A percentile compares a stretch with the other conserved stretches of the same genome.
Conservation (phyloP, 331 rosid genomes). For the Rhamnella rubrinervis region DNA sequence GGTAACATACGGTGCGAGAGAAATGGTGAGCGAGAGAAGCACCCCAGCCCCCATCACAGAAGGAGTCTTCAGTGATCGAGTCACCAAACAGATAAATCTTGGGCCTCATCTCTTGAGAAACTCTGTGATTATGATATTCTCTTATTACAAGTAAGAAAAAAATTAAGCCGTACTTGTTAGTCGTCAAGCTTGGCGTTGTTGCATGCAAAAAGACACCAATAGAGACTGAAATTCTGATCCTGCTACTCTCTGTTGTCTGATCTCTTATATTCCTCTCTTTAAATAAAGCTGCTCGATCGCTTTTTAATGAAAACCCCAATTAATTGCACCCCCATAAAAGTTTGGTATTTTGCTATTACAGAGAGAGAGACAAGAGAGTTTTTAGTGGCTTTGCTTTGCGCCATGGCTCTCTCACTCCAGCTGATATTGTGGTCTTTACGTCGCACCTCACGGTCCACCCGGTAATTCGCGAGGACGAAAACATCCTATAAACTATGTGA, state of each 20-base stretch:
- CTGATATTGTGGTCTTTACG: too few species aligned
- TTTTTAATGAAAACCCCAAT: neutral
- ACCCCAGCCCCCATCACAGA: constrained; percentile 77
- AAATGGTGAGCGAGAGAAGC: constrained; percentile 78
- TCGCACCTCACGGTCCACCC: neutral
- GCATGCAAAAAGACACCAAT: constrained; percentile 1
- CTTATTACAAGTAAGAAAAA: too few species aligned
- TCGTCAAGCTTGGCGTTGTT: neutral
- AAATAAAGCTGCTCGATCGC: constrained; percentile 12
- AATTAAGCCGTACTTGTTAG: too few species aligned
- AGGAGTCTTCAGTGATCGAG: constrained; percentile 77
- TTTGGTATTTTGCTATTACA: neutral
- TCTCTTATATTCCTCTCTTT: neutral
- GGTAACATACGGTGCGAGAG: constrained; percentile 53
- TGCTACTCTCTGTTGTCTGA: neutral
- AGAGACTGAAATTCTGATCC: constrained; percentile 2
- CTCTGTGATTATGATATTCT: too few species aligned
- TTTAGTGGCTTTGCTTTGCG: too few species aligned
- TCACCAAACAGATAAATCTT: constrained; percentile 83
- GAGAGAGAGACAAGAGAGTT: neutral
- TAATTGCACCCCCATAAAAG: constrained; percentile 20
- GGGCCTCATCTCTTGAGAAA: constrained; percentile 48
- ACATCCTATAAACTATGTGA: neutral
- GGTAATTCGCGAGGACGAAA: neutral
- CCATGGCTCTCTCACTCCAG: too few species aligned